phyloP scores from a whole-genome alignment of 2,329 filamentous ascomycete species.

The Hymenoscyphus scutula region DNA sequence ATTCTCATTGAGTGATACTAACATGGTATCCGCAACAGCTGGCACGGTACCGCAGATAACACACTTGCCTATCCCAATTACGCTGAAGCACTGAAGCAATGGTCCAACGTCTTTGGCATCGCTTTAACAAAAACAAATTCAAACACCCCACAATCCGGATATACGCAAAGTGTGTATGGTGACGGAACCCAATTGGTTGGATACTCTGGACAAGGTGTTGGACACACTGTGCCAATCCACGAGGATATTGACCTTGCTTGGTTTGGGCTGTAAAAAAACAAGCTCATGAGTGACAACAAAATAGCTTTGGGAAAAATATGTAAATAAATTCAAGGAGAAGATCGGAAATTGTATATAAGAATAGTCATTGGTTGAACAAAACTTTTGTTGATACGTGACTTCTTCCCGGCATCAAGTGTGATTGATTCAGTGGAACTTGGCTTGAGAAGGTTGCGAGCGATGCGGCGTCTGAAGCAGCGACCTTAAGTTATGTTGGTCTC shows the following conservation, averaged over 20 bases:
- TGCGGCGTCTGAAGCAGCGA: too few species aligned
- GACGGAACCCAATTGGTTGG: slow-evolving; percentile 37
- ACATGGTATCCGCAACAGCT: slow-evolving; percentile 5
- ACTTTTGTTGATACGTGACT: too few species aligned
- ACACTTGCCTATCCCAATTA: slow-evolving; percentile 42
- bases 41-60: slow-evolving; percentile 40
- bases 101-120: slow-evolving; percentile 44
- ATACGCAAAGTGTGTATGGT: slow-evolving; percentile 38
- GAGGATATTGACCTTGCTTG: slow-evolving; percentile 32
- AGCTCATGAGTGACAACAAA: not conserved
- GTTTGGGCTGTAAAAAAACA: slow-evolving; percentile 15
- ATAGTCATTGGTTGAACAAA: too few species aligned
- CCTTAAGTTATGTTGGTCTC: too few species aligned
- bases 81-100: slow-evolving; percentile 46
- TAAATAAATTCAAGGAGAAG: too few species aligned
- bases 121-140: slow-evolving; percentile 31
- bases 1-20: not conserved
- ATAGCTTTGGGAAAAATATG: too few species aligned
- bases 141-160: slow-evolving; percentile 32
- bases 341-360: too few species aligned
- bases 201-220: slow-evolving; percentile 34
- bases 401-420: too few species aligned
- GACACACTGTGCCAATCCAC: slow-evolving; percentile 35
- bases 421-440: too few species aligned
- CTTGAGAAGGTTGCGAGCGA: too few species aligned